Evolutionary conservation across 441 rosid genomes (phyloP).

Genomic region (Pelargonium citronellum): DNA sequence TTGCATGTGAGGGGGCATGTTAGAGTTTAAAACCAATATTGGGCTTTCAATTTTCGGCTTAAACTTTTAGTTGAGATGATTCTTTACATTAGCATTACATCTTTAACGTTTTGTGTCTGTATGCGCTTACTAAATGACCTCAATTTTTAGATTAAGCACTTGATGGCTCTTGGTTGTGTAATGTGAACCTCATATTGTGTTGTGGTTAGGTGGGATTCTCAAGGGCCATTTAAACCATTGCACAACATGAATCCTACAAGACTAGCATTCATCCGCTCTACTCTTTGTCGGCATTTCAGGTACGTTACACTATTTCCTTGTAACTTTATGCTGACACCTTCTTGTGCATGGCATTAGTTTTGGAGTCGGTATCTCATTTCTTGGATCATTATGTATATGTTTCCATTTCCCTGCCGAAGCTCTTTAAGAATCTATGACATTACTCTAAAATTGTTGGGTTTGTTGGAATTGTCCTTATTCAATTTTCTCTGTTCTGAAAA

Average conservation of each 20-base stretch:
- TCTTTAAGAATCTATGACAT: no score
- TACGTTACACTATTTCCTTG: slow-evolving; percentile 9
- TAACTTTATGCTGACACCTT: not conserved
- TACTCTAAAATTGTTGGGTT: no score
- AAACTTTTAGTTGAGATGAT: not conserved
- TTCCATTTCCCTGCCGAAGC: no score
- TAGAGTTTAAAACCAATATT: no score
- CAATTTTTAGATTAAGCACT: not conserved
- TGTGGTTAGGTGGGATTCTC: slow-evolving; percentile 75
- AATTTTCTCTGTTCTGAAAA: not conserved
- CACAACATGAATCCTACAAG: slow-evolving; percentile 80
- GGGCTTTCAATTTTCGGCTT: no score
- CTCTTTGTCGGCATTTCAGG: slow-evolving; percentile 83
- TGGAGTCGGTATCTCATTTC: not conserved
- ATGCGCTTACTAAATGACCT: not conserved
- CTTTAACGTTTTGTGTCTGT: not conserved
- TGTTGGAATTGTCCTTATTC: not conserved
- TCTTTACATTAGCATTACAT: not conserved
- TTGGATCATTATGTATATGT: not conserved
- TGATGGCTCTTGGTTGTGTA: not conserved
- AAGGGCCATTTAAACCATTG: slow-evolving; percentile 83
- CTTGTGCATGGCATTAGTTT: not conserved
- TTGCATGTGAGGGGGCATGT: no score
- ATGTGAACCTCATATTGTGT: not conserved
- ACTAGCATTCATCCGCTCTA: slow-evolving; percentile 79